Percentiles rank a stretch among this genome's conserved stretches.
Evolutionary conservation across 2,329 filamentous ascomycete genomes (phyloP).

Genomic region (Corinectria fuckeliana): DNA sequence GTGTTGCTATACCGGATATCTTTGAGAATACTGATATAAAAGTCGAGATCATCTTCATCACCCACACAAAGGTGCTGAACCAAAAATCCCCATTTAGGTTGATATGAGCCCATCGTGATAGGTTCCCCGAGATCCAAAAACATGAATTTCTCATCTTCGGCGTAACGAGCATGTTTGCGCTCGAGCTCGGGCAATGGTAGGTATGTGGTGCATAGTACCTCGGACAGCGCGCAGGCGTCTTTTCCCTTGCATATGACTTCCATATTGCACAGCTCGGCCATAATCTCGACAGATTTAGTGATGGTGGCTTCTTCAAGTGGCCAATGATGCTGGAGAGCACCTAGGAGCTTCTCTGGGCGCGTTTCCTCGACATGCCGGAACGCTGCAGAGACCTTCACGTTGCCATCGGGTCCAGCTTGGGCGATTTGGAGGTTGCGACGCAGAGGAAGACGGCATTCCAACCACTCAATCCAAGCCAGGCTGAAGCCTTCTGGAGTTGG

Average conservation of each 20-base stretch:
- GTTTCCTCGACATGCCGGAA: slow-evolving; percentile 22
- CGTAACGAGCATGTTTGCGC: slow-evolving; percentile 21
- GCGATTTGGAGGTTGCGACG: slow-evolving; percentile 10
- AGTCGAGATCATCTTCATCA: slow-evolving; percentile 22
- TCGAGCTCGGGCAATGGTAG: slow-evolving; percentile 28
- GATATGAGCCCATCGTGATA: slow-evolving; percentile 14
- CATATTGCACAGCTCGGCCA: slow-evolving; percentile 10
- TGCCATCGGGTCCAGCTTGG: background rate
- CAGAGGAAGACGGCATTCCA: slow-evolving; percentile 13
- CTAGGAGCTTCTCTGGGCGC: slow-evolving; percentile 9
- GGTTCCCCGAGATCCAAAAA: slow-evolving; percentile 26
- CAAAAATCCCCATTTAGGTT: slow-evolving; percentile 27
- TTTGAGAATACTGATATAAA: slow-evolving; percentile 25
- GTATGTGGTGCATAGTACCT: slow-evolving; percentile 14
- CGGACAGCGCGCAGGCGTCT: background rate
- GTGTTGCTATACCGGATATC: slow-evolving; percentile 11
- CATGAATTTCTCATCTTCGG: slow-evolving; percentile 20
- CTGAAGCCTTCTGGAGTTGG: slow-evolving; percentile 1
- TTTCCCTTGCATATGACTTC: slow-evolving; percentile 21
- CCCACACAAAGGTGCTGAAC: slow-evolving; percentile 27
- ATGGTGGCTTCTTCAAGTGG: background rate
- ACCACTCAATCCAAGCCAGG: slow-evolving; percentile 26
- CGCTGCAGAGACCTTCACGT: background rate
- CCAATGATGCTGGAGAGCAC: slow-evolving; percentile 18
- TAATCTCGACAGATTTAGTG: background rate